Evolutionary conservation across 176 grass and related monocot species (phyloP), one percentile per base, ranked within the genome.

Genomic region (Triticum urartu): DNA sequence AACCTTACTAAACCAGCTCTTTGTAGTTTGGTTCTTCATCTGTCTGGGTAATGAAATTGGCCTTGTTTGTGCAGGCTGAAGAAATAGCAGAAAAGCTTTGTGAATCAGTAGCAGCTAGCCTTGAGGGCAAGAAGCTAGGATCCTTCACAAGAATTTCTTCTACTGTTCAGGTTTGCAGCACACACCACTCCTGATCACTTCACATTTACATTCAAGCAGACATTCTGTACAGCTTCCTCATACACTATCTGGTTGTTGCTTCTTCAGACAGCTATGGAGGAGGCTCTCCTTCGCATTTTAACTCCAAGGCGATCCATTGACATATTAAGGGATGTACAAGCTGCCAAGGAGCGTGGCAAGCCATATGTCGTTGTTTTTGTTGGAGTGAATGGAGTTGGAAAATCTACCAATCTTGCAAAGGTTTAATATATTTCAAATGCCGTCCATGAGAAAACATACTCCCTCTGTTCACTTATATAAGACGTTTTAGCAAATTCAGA

Each of bases 401-500:
- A 98, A 88, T 98, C 97, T 48, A 95, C 92, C 66, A 95, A 98
- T 72, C 97, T 98, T 68, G 96, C 96, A 28, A 95, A 98, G 92
- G 96, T 98, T 74, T 14, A 32, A 34, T 61, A 21, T 88, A 11
- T 67, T 90, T 72, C 22, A 77, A 47, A 81, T 32, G 26, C 63
- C 11, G 18, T 79, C 30, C n/a, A 43, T 34, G 26, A 62, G 48
- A 79, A 84, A 86, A 47, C 2, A 0, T 33, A 66, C 26, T 26
- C 26, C 26, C 26, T 26, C 26, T 26, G 26, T 26, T 26, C 26
- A 26, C 26, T 26, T 26, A 26, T 26, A 26, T 26, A 26, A 26
- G 26, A 26, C 26, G 26, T 26, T 26, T 26, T 26, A 26, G 26
- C 26, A 26, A 26, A 26, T 26, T 26, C 26, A 26, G 26, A 26